Percentiles rank a stretch among this genome's conserved stretches.
phyloP scores from a whole-genome alignment of 176 grass and related monocot species.

The Secale cereale region DNA sequence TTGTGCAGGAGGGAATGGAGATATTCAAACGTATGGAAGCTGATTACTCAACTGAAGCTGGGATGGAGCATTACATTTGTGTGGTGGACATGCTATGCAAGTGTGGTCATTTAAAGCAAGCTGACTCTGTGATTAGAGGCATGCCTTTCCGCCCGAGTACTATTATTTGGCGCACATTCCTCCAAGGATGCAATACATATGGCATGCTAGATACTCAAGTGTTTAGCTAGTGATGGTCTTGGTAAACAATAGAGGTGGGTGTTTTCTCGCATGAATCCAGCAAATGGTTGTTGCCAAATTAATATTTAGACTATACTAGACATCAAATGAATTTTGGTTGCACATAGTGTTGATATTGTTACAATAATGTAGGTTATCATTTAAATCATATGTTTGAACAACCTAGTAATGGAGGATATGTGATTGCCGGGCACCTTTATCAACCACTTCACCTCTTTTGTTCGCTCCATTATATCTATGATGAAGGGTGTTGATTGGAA shows the following conservation, averaged over 20 bases:
- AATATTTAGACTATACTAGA: conserved; percentile 2
- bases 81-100: conserved; percentile 76
- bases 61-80: conserved; percentile 79
- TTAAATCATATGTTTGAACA: not conserved
- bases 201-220: conserved; percentile 25
- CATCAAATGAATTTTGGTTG: conserved; percentile 11
- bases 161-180: conserved; percentile 57
- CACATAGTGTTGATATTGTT: not conserved
- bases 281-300: not conserved
- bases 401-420: not conserved
- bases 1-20: conserved; percentile 61
- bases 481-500: conserved; percentile 4
- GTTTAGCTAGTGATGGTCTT: conserved; percentile 21
- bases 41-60: conserved; percentile 50
- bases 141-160: conserved; percentile 68
- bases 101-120: conserved; percentile 56
- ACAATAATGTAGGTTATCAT: not conserved
- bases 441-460: not conserved
- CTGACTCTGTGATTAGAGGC: conserved; percentile 53
- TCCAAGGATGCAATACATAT: conserved; percentile 70
- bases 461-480: not conserved
- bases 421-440: not conserved
- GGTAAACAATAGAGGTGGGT: not conserved
- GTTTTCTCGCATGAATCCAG: not conserved
- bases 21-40: conserved; percentile 60